phyloP scores from a whole-genome alignment of 208 protist genomes.

The Leishmania mexicana region DNA sequence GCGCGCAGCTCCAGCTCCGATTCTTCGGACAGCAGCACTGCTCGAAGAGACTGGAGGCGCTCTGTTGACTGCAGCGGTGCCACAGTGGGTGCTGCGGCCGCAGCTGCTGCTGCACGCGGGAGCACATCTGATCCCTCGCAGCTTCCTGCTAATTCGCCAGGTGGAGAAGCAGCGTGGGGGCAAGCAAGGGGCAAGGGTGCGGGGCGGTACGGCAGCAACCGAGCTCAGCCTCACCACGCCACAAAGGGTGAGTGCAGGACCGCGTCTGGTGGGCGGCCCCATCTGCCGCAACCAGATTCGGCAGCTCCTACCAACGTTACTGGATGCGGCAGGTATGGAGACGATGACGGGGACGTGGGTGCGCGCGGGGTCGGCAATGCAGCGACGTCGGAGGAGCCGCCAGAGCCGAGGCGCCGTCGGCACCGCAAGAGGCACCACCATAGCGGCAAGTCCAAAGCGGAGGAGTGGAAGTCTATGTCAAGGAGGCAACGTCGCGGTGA shows the following conservation, averaged over 20 bases:
- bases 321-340: not conserved
- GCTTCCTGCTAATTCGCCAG: not conserved
- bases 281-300: not conserved
- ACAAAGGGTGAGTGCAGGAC: not conserved
- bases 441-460: not conserved
- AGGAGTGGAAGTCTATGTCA: not conserved
- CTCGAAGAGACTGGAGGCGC: not conserved
- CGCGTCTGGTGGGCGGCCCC: not conserved
- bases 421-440: not conserved
- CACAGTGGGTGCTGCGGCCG: not conserved
- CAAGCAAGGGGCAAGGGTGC: not conserved
- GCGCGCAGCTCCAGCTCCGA: not conserved
- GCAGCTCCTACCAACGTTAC: no score
- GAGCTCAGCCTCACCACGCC: not conserved
- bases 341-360: not conserved
- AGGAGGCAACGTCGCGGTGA: not conserved
- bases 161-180: not conserved
- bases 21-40: not conserved
- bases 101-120: not conserved
- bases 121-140: not conserved
- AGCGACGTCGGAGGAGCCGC: not conserved
- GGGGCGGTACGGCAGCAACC: not conserved
- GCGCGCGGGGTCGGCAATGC: not conserved
- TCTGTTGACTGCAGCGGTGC: not conserved
- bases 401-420: not conserved